These are phyloP conservation scores for Diaporthe aspalathi DNA, from an alignment of 2,329 filamentous ascomycete genomes.

Conservation along the genomic window DNA sequence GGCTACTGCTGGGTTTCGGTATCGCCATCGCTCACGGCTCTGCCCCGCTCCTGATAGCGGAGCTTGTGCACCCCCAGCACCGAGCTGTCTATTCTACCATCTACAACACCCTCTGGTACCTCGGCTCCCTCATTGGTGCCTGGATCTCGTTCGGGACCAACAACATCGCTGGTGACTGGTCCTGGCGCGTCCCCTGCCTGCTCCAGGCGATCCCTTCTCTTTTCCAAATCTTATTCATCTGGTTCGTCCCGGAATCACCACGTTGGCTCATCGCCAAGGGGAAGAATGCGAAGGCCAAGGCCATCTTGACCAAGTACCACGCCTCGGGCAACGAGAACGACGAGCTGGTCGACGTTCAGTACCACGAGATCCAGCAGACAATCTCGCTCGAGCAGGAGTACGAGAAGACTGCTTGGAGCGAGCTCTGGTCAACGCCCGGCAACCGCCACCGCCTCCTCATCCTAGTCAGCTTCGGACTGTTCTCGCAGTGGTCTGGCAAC, in stretches of 20 bases:
- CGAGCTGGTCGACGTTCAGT: constrained; percentile 54
- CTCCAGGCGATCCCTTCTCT: constrained; percentile 48
- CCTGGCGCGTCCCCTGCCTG: constrained; percentile 38
- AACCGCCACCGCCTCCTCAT: constrained; percentile 67
- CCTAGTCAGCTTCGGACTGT: constrained; percentile 63
- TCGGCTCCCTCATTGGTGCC: constrained; percentile 45
- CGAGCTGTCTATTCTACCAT: constrained; percentile 48
- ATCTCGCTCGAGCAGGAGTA: constrained; percentile 58
- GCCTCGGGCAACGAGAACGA: constrained; percentile 51
- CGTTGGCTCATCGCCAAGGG: constrained; percentile 74
- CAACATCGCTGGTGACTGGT: constrained; percentile 32
- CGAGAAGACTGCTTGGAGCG: constrained; percentile 56
- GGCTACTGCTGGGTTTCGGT: constrained; percentile 52
- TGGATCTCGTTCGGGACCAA: constrained; percentile 44
- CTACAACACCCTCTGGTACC: constrained; percentile 47
- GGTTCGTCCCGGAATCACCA: constrained; percentile 75
- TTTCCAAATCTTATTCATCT: constrained; percentile 75
- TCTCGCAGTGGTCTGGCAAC: constrained; percentile 69
- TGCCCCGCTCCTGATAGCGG: constrained; percentile 46
- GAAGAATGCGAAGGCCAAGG: constrained; percentile 47
- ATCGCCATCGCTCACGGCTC: constrained; percentile 41
- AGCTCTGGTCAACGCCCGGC: constrained; percentile 60
- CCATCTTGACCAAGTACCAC: constrained; percentile 47
- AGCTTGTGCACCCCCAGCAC: constrained; percentile 54
- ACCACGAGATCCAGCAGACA: constrained; percentile 57